Conservation (phyloP, 139 green algal species). For the Auxenochlorella pyrenoidosa region DNA sequence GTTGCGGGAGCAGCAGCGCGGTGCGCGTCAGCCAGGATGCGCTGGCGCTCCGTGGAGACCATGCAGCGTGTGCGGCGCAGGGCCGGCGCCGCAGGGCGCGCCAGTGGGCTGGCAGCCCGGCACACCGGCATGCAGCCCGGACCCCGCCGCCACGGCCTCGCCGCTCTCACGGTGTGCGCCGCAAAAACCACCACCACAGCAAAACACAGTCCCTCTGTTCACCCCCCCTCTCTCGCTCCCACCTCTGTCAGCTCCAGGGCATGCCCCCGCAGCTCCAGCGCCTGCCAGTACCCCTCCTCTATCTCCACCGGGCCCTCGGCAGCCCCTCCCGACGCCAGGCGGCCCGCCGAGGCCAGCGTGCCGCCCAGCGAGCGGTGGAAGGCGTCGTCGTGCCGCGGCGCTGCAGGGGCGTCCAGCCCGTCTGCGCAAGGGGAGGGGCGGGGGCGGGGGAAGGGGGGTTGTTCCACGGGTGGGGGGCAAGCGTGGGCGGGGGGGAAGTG, state of each 20-base stretch:
- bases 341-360: not conserved
- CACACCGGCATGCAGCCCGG: too few species aligned
- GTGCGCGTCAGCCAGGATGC: too few species aligned
- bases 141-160: too few species aligned
- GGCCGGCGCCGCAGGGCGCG: too few species aligned
- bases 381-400: constrained; percentile 28
- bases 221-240: not conserved
- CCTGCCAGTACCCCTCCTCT: constrained; percentile 34
- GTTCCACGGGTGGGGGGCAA: too few species aligned
- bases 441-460: not conserved
- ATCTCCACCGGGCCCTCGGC: not conserved
- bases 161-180: too few species aligned
- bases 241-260: not conserved
- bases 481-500: not conserved
- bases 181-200: too few species aligned
- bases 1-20: too few species aligned
- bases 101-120: too few species aligned
- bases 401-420: constrained; percentile 8
- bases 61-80: too few species aligned
- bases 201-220: not conserved
- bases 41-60: too few species aligned
- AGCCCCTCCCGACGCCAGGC: not conserved
- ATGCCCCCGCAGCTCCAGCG: constrained; percentile 5
- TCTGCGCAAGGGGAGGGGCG: not conserved
- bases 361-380: constrained; percentile 15